These are phyloP conservation scores for Lomentospora prolificans DNA, from an alignment of 2,329 filamentous ascomycete species.

Conservation along the genomic window DNA sequence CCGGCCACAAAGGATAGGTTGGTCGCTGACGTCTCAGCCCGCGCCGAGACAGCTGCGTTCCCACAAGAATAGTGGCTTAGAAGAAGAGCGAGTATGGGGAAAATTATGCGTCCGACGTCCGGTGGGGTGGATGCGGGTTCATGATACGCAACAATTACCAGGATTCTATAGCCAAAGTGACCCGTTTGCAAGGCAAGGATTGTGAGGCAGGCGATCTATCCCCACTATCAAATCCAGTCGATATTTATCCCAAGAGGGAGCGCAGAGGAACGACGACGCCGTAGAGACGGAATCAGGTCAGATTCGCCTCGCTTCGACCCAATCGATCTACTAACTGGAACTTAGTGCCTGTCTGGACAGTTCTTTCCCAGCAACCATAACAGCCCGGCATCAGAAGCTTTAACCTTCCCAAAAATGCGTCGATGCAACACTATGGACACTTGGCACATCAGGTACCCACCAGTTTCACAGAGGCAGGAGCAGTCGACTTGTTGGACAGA, in stretches of 20 bases:
- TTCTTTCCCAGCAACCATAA: too few species aligned
- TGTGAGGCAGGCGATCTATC: neutral
- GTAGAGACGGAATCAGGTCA: neutral
- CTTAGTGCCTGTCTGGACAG: neutral
- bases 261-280: neutral
- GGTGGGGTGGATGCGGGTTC: neutral
- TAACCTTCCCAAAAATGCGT: too few species aligned
- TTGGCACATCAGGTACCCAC: too few species aligned
- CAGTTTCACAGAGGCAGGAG: too few species aligned
- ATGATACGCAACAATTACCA: neutral
- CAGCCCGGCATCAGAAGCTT: too few species aligned
- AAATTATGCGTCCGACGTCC: neutral
- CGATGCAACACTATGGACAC: too few species aligned
- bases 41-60: neutral
- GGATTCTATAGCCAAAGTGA: neutral
- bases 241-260: neutral
- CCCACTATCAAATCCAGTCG: neutral
- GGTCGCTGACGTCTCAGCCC: neutral
- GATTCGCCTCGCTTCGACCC: neutral
- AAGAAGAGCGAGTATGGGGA: neutral
- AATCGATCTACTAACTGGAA: too few species aligned
- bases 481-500: too few species aligned
- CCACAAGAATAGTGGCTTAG: neutral
- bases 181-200: neutral
- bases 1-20: too few species aligned